A percentile compares a stretch with the other conserved stretches of the same genome.
Evolutionary conservation across 2,329 filamentous ascomycete species (phyloP).

Genomic region (Chrysoporthe cubensis): DNA sequence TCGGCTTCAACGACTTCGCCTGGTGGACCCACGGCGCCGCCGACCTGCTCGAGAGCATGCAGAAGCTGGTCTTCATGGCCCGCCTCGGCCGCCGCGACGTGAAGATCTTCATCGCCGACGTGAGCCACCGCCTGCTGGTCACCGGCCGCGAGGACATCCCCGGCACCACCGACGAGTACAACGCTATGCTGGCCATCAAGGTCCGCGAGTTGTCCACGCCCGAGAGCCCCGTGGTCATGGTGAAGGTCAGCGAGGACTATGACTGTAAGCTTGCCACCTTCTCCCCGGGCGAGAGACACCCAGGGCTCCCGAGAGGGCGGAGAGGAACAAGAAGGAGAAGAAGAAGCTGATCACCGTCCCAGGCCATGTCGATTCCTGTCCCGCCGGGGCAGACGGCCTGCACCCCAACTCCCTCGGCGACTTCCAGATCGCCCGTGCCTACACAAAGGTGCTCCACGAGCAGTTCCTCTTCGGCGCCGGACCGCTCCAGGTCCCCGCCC

Average conservation of each 20-base stretch:
- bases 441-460: constrained; percentile 38
- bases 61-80: constrained; percentile 37
- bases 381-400: constrained; percentile 45
- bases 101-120: constrained; percentile 37
- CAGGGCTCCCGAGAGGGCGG: background rate
- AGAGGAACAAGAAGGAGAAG: background rate
- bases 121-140: constrained; percentile 35
- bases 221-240: constrained; percentile 39
- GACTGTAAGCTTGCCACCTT: constrained; percentile 32
- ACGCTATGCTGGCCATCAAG: constrained; percentile 32
- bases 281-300: background rate
- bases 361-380: constrained; percentile 33
- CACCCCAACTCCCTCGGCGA: constrained; percentile 48
- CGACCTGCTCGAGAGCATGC: constrained; percentile 33
- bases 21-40: constrained; percentile 35
- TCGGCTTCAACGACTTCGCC: constrained; percentile 42
- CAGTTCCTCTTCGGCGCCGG: constrained; percentile 33
- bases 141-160: constrained; percentile 34
- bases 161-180: constrained; percentile 35
- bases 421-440: constrained; percentile 47
- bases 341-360: background rate
- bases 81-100: constrained; percentile 35
- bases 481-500: constrained; percentile 32
- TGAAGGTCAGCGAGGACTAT: constrained; percentile 39
- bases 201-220: constrained; percentile 34